phyloP scores from a whole-genome alignment of 2,329 filamentous ascomycete genomes.

The Pseudogymnoascus sp. region DNA sequence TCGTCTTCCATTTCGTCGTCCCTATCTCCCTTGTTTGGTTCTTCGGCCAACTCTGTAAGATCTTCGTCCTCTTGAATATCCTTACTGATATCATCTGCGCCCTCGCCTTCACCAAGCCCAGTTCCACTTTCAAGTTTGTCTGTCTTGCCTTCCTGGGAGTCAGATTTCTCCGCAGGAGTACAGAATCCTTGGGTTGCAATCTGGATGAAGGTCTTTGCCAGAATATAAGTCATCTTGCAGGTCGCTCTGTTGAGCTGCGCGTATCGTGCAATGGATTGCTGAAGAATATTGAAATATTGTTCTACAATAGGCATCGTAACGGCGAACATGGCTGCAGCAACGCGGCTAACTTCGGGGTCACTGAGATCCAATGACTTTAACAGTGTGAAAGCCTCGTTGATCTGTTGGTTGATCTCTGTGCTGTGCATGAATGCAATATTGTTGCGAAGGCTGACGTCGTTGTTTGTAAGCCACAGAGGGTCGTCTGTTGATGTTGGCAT shows the following conservation, averaged over 20 bases:
- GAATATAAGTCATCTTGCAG: slow-evolving; percentile 65
- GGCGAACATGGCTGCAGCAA: slow-evolving; percentile 51
- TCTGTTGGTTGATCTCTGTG: slow-evolving; percentile 24
- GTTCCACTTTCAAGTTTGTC: slow-evolving; percentile 86
- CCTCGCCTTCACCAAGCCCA: slow-evolving; percentile 89
- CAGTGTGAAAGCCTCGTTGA: slow-evolving; percentile 38
- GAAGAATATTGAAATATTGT: slow-evolving; percentile 60
- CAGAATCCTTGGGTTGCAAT: slow-evolving; percentile 85
- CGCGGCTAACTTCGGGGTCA: slow-evolving; percentile 33
- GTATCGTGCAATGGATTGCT: slow-evolving; percentile 50
- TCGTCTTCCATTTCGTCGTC: slow-evolving; percentile 64
- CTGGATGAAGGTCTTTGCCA: slow-evolving; percentile 70
- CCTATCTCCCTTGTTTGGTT: slow-evolving; percentile 54
- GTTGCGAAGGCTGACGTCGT: slow-evolving; percentile 18
- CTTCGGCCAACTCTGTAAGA: slow-evolving; percentile 80
- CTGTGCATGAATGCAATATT: slow-evolving; percentile 25
- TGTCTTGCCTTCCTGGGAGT: slow-evolving; percentile 59
- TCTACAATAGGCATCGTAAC: slow-evolving; percentile 62
- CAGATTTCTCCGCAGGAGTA: slow-evolving; percentile 72
- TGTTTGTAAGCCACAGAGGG: slow-evolving; percentile 51
- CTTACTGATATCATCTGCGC: slow-evolving; percentile 95
- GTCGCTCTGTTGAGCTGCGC: slow-evolving; percentile 60
- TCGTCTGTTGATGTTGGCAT: slow-evolving; percentile 55
- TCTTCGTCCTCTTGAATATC: slow-evolving; percentile 93
- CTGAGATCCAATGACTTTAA: slow-evolving; percentile 39